Evolutionary conservation across 441 rosid genomes (phyloP), one percentile per base, ranked within the genome.

Genomic region (Codiaeum variegatum): DNA sequence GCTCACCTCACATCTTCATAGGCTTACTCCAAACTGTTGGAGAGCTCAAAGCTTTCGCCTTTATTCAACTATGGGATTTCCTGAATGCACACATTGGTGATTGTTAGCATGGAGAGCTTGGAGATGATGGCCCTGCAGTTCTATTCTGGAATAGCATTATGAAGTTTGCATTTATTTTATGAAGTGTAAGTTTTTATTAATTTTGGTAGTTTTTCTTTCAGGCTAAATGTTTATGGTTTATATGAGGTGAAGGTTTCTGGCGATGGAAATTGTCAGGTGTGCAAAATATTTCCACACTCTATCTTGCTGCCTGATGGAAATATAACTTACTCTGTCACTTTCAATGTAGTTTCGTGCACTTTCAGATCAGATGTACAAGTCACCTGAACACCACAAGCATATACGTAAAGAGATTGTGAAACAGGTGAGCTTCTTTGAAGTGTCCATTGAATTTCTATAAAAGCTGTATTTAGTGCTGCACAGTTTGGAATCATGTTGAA

Each of bases 241-340:
- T 86, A 67, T 65, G 98, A 94, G 86, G 87, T 90, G 76, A 92
- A 89, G 80, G 97, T 94, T 75, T 89, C 95, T 23, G 97, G 98
- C 58, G 98, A 94, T 78, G 98, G 98, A 72, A 94, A 94, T 77
- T 94, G 98, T 76, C 98, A 94, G 97, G 98, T 92, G 52, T 47
- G 12, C 62, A 67, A 65, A 69, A 60, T 52, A 6, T 19, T 73
- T 54, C 56, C 72, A 58, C 63, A 47, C 9, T 62, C 52, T 67
- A 59, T 70, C 63, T 23, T 55, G 2, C 31, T 56, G 38, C 38
- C 29, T 40, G 2, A 63, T 21, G 55, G 29, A 40, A 47, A 26
- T 31, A n/a, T 69, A 52, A 36, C 47, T 6, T 55, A 36, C 23
- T 32, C 24, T 62, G 16, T 71, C 56, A 47, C 55, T 69, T 16